Evolutionary conservation across 2,329 filamentous ascomycete genomes (phyloP).

Genomic region (Stachybotrys chartarum): DNA sequence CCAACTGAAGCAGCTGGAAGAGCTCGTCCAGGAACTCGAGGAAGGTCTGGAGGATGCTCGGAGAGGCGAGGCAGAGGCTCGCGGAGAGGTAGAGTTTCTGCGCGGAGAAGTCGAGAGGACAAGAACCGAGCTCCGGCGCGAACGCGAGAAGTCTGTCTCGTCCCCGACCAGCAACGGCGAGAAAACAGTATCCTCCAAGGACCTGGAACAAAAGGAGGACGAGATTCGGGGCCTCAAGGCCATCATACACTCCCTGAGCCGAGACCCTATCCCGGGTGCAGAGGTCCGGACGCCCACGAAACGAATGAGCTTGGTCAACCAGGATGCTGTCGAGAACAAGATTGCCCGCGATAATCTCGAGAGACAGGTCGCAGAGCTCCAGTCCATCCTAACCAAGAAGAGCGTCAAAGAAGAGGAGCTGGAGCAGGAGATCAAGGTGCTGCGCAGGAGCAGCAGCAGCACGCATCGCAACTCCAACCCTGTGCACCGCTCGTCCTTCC

Average conservation of each 20-base stretch:
- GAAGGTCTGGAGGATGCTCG: slow-evolving; percentile 93
- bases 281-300: slow-evolving; percentile 22
- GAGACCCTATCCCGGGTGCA: slow-evolving; percentile 43
- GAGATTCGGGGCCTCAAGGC: slow-evolving; percentile 96
- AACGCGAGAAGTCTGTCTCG: slow-evolving; percentile 66
- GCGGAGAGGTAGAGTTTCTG: slow-evolving; percentile 92
- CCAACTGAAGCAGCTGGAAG: slow-evolving; percentile 91
- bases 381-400: slow-evolving; percentile 66
- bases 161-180: slow-evolving; percentile 31
- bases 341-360: slow-evolving; percentile 59
- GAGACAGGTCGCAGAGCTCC: slow-evolving; percentile 72
- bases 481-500: slow-evolving; percentile 48
- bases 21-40: slow-evolving; percentile 92
- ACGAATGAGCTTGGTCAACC: slow-evolving; percentile 21
- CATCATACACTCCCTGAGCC: slow-evolving; percentile 91
- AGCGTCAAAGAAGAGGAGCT: slow-evolving; percentile 72
- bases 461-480: slow-evolving; percentile 27
- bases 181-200: slow-evolving; percentile 52
- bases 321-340: slow-evolving; percentile 21
- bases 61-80: slow-evolving; percentile 87
- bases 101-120: slow-evolving; percentile 91
- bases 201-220: slow-evolving; percentile 90
- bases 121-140: slow-evolving; percentile 76
- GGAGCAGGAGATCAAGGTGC: slow-evolving; percentile 67
- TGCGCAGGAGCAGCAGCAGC: slow-evolving; percentile 38